Base-by-base conservation (phyloP, 345 rosid species). In the Eucalyptus viminalis region DNA sequence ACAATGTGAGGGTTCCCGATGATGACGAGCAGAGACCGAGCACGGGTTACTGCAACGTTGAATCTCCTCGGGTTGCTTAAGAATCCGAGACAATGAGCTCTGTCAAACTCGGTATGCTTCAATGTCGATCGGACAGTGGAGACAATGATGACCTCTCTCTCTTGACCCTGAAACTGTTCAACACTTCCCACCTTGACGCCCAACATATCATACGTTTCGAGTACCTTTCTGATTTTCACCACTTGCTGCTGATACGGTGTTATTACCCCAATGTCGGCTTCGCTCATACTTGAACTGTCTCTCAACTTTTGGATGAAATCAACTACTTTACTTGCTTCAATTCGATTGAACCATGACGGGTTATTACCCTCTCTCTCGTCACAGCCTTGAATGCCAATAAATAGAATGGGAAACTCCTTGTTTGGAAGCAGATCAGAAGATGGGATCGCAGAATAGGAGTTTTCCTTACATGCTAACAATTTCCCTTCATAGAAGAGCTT, bases 131-230 rank as follows among this genome's bases (percentile, higher is more conserved):
- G 90, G 83, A 94, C 95, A 24, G 96, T 94, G 5, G 95, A 95
- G n/a, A 95, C 92, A 19, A 95, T 91, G 51, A 95, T 92, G 49
- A 95, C 95, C 90, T 93, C 91, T 80, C 91, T 92, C 87, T 94
- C 96, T 89, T 94, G 97, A 62, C 97, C 97, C 86, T 95, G 97
- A 81, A 95, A 95, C 88, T 95, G 97, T 86, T 94, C 97, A 8
- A 95, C 97, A 83, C 95, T 94, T 58, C 97, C 97, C 72, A 95
- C 96, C 90, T 93, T 94, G 27, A 94, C 88, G 53, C 92, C 93
- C 2, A 89, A n/a, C 90, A 93, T 91, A n/a, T 91, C 96, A 62
- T 90, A 67, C 86, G 80, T 89, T 83, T 94, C 95, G 21, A 95
- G 94, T 5, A 88, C 94, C 76, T 91, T 93, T 88, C 91, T 92